A percentile compares a stretch with the other conserved stretches of the same genome.
Evolutionary conservation across 2,329 filamentous ascomycete species (phyloP).

Genomic region (Ramularia endophylla): DNA sequence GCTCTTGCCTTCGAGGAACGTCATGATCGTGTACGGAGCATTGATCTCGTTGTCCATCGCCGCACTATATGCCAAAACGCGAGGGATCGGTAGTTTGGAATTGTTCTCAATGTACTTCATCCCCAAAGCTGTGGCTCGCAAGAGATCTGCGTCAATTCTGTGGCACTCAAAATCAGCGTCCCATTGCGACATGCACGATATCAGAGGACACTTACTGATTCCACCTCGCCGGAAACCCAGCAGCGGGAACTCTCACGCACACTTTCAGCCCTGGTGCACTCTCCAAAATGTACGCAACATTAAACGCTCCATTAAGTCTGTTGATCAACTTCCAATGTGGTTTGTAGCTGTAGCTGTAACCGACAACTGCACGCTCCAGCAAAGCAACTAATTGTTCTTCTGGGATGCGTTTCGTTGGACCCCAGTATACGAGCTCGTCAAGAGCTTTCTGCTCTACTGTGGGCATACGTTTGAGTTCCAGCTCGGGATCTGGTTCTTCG

Average conservation of each 20-base stretch:
- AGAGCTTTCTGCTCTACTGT: neutral
- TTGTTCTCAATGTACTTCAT: constrained; percentile 13
- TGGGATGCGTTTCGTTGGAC: constrained; percentile 8
- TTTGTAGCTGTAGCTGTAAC: neutral
- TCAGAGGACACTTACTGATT: constrained; percentile 5
- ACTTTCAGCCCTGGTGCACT: constrained; percentile 5
- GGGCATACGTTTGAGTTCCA: neutral
- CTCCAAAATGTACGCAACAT: constrained; percentile 15
- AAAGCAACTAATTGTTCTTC: constrained; percentile 7
- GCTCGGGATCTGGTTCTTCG: too few relatives aligned
- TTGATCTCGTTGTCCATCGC: constrained; percentile 14
- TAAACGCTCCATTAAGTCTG: constrained; percentile 12
- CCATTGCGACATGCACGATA: too few relatives aligned
- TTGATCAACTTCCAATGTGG: constrained; percentile 4
- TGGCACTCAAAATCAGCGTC: too few relatives aligned
- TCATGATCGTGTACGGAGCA: constrained; percentile 18
- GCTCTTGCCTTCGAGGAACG: constrained; percentile 8
- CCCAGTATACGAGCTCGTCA: constrained; percentile 11
- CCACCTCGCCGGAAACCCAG: constrained; percentile 13
- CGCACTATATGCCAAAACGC: constrained; percentile 10
- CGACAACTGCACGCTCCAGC: constrained; percentile 2
- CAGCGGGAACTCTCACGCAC: constrained; percentile 15
- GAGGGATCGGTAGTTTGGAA: constrained; percentile 12
- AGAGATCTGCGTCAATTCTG: constrained; percentile 9
- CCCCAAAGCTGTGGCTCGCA: constrained; percentile 14